Base-by-base conservation (phyloP, 306 rosid genomes). In the Bauhinia variegata region DNA sequence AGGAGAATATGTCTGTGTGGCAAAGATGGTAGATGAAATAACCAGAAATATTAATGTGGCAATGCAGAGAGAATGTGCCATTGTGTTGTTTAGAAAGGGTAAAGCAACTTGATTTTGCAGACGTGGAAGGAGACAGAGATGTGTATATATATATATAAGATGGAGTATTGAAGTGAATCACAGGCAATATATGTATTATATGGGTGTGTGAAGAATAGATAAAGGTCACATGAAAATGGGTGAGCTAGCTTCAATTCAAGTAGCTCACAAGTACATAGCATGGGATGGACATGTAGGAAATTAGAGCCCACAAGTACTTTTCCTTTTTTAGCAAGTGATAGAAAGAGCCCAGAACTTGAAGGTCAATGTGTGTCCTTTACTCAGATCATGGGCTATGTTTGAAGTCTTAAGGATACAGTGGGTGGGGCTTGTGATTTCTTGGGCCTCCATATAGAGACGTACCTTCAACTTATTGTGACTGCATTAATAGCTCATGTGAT, bases 111-210 rank as follows among this genome's bases (percentile, higher is more conserved):
- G 42, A 19, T 4, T n/a, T 10, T 53, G 1, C 14, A 54, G 2
- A 54, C 4, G 16, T 3, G 15, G 59, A n/a, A n/a, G 23, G 65
- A 55, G 15, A 48, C 13, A 16, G 7, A 49, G 12, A 16, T 0
- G 19, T 17, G 31, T 9, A 58, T 58, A 8, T 12, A 64, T 14
- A 48, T 3, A 31, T 17, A 11, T 23, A 2, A 57, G 15, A 0
- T 6, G 58, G 42, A 19, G 61, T 44, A 76, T 76, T 76, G 67
- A 76, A 76, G 72, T 65, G 43, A 13, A 54, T 76, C 80, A 76
- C 80, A 76, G 61, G 49, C 34, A 15, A n/a, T 33, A 59, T 33
- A 59, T 34, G 68, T 42, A 18, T 55, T 34, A 62, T 42, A 18
- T 55, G 46, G 51, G 39, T 37, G 42, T 53, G 47, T 54, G 38